phyloP scores from a whole-genome alignment of 176 grass and related monocot genomes.

The Pontederia paniculata region DNA sequence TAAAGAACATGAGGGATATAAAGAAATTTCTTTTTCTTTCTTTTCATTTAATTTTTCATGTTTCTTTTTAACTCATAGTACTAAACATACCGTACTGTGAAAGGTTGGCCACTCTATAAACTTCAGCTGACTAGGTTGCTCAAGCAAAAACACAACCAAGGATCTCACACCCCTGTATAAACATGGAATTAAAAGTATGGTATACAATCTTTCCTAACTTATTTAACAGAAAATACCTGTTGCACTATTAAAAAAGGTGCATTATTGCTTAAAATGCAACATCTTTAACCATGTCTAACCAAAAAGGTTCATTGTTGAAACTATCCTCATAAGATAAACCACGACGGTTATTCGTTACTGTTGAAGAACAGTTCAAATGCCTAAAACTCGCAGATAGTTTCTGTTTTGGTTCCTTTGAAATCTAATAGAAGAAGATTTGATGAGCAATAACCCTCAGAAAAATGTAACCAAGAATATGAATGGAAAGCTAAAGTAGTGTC shows the following conservation, averaged over 20 bases:
- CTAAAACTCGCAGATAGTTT: slow-evolving; percentile 4
- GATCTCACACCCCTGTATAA: slow-evolving; percentile 49
- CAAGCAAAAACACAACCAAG: slow-evolving; percentile 55
- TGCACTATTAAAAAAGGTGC: background rate
- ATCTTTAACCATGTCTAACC: slow-evolving; percentile 30
- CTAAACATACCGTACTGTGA: slow-evolving; percentile 50
- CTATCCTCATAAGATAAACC: slow-evolving; percentile 15
- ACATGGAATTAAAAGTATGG: slow-evolving; percentile 10
- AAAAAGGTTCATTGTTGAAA: slow-evolving; percentile 26
- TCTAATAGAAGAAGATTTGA: slow-evolving; percentile 17
- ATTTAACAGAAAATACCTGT: too few relatives aligned
- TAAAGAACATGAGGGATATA: too few relatives aligned
- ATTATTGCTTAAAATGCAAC: slow-evolving; percentile 17
- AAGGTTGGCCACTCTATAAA: slow-evolving; percentile 77
- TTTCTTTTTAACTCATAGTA: background rate
- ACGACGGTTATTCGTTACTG: slow-evolving; percentile 6
- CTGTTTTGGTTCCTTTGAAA: background rate
- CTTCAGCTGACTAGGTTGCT: slow-evolving; percentile 80
- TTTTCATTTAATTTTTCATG: background rate
- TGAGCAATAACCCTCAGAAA: too few relatives aligned
- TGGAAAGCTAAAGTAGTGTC: too few relatives aligned
- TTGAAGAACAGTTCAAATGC: slow-evolving; percentile 22
- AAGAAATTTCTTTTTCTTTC: background rate
- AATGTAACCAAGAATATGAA: background rate
- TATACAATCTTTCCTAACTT: slow-evolving; percentile 5